Evolutionary conservation across 257 asterid species (phyloP).

Genomic region (Solanum bukasovii): DNA sequence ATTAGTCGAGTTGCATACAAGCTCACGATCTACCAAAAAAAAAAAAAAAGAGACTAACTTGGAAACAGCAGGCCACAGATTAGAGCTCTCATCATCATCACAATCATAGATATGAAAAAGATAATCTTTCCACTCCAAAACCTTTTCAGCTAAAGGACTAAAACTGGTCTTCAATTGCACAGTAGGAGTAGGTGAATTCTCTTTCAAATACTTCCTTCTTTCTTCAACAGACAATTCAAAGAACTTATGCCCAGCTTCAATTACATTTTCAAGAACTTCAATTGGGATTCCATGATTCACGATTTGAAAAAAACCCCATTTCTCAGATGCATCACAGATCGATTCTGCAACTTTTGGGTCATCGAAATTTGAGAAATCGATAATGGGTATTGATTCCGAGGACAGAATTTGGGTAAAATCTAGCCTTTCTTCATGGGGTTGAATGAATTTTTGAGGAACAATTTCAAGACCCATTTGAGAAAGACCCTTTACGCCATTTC

Average conservation of each 20-base stretch:
- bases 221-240: conserved; percentile 42
- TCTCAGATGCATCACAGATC: conserved; percentile 32
- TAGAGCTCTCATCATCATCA: neutral
- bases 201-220: conserved; percentile 35
- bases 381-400: conserved; percentile 28
- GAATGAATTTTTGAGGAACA: conserved; percentile 29
- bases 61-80: conserved; percentile 3
- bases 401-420: neutral
- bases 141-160: conserved; percentile 25
- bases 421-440: conserved; percentile 25
- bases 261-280: conserved; percentile 34
- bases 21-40: neutral
- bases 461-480: conserved; percentile 17
- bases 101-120: conserved; percentile 29
- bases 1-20: neutral
- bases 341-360: conserved; percentile 17
- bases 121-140: conserved; percentile 24
- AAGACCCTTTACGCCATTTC: conserved; percentile 45
- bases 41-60: neutral
- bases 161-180: conserved; percentile 40
- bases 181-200: conserved; percentile 29
- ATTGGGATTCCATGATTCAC: conserved; percentile 36
- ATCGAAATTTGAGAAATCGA: conserved; percentile 24
- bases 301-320: conserved; percentile 42
- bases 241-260: conserved; percentile 26